A percentile compares a stretch with the other conserved stretches of the same genome.
Conservation (phyloP, 257 asterid species). For the Petrea volubilis region DNA sequence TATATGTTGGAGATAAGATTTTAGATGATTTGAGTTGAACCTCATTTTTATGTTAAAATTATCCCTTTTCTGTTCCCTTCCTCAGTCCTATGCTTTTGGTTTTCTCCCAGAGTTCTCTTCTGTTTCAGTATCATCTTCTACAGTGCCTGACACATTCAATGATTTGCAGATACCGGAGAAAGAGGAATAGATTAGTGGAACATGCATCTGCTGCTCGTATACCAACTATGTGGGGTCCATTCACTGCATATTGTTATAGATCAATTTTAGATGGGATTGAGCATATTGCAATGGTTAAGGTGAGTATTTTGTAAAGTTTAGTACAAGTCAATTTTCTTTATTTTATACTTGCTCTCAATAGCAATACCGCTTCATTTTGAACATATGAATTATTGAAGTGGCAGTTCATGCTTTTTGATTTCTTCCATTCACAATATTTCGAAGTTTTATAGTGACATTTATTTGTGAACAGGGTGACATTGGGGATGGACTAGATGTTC, state of each 20-base stretch:
- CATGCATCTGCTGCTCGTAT: conserved; percentile 84
- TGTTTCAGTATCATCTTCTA: not conserved
- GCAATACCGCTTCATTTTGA: not conserved
- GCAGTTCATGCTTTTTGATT: not conserved
- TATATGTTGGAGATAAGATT: not conserved
- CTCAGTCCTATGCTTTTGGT: not conserved
- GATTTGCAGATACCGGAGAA: conserved; percentile 77
- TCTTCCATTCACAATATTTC: not conserved
- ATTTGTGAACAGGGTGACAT: conserved; percentile 25
- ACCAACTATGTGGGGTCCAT: conserved; percentile 97
- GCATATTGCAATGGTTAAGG: conserved; percentile 98
- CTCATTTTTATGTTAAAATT: not conserved
- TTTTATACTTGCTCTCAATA: not conserved
- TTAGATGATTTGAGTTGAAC: not conserved
- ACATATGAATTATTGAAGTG: not conserved
- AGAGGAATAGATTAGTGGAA: conserved; percentile 80
- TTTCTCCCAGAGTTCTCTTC: not conserved
- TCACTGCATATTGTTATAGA: conserved; percentile 77
- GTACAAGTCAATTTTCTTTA: not conserved
- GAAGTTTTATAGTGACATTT: not conserved
- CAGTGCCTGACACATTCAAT: not conserved
- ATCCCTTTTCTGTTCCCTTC: not conserved
- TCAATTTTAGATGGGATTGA: conserved; percentile 92
- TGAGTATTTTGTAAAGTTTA: conserved; percentile 21
- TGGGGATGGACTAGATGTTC: conserved; percentile 68